A percentile compares a stretch with the other conserved stretches of the same genome.
Conservation (phyloP, 2,329 filamentous ascomycete species). For the Ceratocystis colombiana region DNA sequence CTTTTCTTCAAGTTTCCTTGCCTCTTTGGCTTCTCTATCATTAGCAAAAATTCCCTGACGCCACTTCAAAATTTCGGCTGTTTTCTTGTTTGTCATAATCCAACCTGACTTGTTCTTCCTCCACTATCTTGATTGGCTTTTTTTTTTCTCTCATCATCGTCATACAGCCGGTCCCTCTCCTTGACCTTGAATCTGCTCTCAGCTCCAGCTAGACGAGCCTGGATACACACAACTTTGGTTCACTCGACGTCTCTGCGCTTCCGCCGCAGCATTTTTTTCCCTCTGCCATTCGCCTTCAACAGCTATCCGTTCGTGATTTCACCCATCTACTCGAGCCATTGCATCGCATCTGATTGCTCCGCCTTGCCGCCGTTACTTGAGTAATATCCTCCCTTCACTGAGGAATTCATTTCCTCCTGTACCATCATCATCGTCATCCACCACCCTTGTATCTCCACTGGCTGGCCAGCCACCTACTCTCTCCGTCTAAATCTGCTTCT, state of each 20-base stretch:
- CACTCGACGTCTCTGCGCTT: too few relatives aligned
- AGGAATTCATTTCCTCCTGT: slow-evolving; percentile 8
- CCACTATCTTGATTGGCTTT: not conserved
- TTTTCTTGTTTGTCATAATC: not conserved
- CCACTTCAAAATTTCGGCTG: not conserved
- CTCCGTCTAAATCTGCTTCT: not conserved
- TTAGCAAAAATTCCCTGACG: not conserved
- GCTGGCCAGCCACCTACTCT: not conserved
- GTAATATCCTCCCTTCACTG: not conserved
- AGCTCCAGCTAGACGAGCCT: not conserved
- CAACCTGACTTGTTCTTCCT: not conserved
- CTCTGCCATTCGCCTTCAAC: not conserved
- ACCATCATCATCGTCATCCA: slow-evolving; percentile 1
- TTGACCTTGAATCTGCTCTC: not conserved
- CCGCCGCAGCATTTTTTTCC: too few relatives aligned
- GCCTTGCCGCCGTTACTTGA: not conserved
- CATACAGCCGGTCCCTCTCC: not conserved
- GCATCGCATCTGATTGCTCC: not conserved
- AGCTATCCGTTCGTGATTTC: not conserved
- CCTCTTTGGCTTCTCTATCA: not conserved
- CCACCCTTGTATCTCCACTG: not conserved
- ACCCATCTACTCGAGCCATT: not conserved
- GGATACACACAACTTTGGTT: not conserved
- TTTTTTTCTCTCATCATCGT: not conserved
- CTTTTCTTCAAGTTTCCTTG: slow-evolving; percentile 1